Conservation (phyloP, 73 alveolate species). For the Breviolum minutum region DNA sequence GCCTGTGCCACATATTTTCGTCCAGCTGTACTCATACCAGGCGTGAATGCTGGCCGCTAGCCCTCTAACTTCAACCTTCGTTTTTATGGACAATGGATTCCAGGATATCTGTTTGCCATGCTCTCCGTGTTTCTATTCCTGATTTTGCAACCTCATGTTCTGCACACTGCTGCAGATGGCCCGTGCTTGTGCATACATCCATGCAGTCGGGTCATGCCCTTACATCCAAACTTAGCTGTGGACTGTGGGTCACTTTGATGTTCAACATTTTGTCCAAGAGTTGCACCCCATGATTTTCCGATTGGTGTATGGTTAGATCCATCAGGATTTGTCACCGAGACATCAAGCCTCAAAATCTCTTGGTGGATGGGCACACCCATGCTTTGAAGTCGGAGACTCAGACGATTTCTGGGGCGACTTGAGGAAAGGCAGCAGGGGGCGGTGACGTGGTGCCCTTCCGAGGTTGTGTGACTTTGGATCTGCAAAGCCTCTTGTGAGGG, state of each 20-base stretch:
- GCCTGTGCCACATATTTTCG: conserved; percentile 98
- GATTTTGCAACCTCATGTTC: no score
- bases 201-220: conserved; percentile 96
- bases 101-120: no score
- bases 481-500: conserved; percentile 98
- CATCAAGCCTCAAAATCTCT: conserved; percentile 98
- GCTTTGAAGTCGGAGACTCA: conserved; percentile 91
- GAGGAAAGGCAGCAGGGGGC: conserved; percentile 12
- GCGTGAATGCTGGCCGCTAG: background rate
- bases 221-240: background rate
- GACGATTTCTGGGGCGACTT: background rate
- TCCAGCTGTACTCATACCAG: conserved; percentile 98
- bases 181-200: conserved; percentile 98
- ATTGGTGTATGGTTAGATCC: no score
- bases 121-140: no score
- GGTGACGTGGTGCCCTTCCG: background rate
- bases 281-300: no score
- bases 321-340: conserved; percentile 97
- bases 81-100: no score
- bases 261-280: no score
- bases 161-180: conserved; percentile 94
- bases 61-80: no score
- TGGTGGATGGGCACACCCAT: conserved; percentile 96
- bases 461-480: conserved; percentile 99
- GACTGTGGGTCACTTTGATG: no score